These are phyloP conservation scores for Epithemia pelagica DNA, from an alignment of 108 stramenopile species.

Conservation along the genomic window DNA sequence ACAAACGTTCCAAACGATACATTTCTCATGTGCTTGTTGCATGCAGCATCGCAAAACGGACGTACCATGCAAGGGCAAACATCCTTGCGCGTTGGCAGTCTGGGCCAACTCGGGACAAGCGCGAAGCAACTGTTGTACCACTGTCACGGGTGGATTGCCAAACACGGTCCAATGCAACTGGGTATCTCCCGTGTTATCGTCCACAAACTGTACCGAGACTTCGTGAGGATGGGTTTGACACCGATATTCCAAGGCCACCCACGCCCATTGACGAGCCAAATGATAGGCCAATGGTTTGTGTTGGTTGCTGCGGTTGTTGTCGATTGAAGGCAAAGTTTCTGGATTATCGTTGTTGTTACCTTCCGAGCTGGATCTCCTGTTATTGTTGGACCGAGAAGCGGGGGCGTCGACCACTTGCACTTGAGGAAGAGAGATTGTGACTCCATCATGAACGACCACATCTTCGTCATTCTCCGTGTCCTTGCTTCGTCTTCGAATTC, in stretches of 20 bases:
- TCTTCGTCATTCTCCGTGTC: background rate
- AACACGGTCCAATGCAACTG: constrained; percentile 19
- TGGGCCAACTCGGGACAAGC: constrained; percentile 17
- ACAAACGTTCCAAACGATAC: no score
- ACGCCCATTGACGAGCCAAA: constrained; percentile 25
- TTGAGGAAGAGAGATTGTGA: background rate
- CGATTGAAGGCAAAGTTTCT: no score
- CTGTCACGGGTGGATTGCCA: constrained; percentile 18
- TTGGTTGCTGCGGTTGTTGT: background rate
- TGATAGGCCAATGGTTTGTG: constrained; percentile 3
- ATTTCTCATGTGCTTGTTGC: no score
- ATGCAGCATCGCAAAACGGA: background rate
- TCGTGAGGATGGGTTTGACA: constrained; percentile 38
- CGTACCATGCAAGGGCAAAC: constrained; percentile 27
- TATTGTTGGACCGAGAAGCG: background rate
- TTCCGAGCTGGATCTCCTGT: background rate
- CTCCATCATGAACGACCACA: background rate
- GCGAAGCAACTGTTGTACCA: constrained; percentile 17
- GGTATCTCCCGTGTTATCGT: constrained; percentile 17
- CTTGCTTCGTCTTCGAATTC: no score
- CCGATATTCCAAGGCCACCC: constrained; percentile 24
- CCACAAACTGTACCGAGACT: constrained; percentile 4
- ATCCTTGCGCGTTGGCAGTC: constrained; percentile 14
- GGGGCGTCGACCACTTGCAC: background rate
- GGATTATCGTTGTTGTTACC: background rate